These are phyloP conservation scores for Stenogyne calaminthoides DNA, from an alignment of 305 asterid species.

Conservation along the genomic window DNA sequence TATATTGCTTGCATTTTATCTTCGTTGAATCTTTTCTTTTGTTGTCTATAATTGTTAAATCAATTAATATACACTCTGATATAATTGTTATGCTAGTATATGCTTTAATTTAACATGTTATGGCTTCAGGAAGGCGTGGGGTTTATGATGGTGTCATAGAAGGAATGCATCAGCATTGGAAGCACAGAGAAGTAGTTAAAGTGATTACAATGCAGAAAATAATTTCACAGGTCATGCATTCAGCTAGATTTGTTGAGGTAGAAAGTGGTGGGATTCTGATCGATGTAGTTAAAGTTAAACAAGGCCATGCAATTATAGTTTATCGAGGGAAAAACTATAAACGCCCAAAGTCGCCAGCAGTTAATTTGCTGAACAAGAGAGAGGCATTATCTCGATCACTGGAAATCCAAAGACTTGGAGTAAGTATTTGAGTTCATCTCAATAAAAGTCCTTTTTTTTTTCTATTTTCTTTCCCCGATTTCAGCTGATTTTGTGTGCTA, in stretches of 20 bases:
- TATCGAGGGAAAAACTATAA: slow-evolving; percentile 94
- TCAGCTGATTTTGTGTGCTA: neutral
- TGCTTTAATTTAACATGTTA: slow-evolving; percentile 16
- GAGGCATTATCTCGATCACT: slow-evolving; percentile 84
- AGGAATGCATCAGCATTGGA: slow-evolving; percentile 97
- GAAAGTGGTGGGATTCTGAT: slow-evolving; percentile 84
- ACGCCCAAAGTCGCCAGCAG: slow-evolving; percentile 57
- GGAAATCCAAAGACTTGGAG: slow-evolving; percentile 90
- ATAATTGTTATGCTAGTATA: neutral
- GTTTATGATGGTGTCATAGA: slow-evolving; percentile 86
- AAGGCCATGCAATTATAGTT: slow-evolving; percentile 88
- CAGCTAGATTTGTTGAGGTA: slow-evolving; percentile 66
- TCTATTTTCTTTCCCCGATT: neutral
- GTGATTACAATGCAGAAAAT: slow-evolving; percentile 86
- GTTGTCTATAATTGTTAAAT: neutral
- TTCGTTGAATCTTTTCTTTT: slow-evolving; percentile 1
- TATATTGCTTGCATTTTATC: slow-evolving; percentile 21
- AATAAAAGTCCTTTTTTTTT: slow-evolving; percentile 4
- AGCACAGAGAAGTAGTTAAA: slow-evolving; percentile 87
- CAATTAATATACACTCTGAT: neutral
- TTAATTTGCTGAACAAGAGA: slow-evolving; percentile 66
- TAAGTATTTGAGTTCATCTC: slow-evolving; percentile 44
- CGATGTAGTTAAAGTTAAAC: slow-evolving; percentile 73
- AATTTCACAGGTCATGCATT: slow-evolving; percentile 61
- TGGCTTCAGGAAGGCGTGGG: slow-evolving; percentile 93